Evolutionary conservation across 805 yeast species (phyloP).

Genomic region (Myxozyma mucilagina): DNA sequence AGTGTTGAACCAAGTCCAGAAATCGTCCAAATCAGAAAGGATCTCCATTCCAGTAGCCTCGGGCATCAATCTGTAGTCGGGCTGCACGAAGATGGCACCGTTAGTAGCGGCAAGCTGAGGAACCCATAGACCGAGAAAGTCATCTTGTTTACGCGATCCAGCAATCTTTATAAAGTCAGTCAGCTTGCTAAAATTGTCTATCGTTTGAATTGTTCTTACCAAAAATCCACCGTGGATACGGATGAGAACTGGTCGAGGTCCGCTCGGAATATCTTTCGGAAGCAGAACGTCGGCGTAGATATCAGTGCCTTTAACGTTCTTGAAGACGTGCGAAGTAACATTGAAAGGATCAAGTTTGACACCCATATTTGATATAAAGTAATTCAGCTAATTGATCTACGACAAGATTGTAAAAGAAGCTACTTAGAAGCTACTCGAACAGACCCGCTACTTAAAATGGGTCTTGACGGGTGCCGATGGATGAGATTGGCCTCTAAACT

Average conservation of each 20-base stretch:
- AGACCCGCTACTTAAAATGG: background rate
- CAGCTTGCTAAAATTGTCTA: too few relatives aligned
- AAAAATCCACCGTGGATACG: slow-evolving; percentile 21
- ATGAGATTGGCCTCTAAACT: background rate
- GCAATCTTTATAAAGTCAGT: slow-evolving; percentile 1
- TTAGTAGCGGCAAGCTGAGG: slow-evolving; percentile 8
- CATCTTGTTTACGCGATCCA: slow-evolving; percentile 14
- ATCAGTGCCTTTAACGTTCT: slow-evolving; percentile 2
- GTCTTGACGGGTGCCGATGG: background rate
- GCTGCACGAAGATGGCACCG: slow-evolving; percentile 15
- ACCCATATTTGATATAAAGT: background rate
- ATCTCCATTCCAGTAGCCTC: slow-evolving; percentile 19
- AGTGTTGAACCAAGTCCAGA: slow-evolving; percentile 17
- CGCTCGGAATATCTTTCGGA: slow-evolving; percentile 15
- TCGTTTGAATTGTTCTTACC: background rate
- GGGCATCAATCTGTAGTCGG: slow-evolving; percentile 21
- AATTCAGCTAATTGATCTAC: background rate
- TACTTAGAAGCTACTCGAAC: too few relatives aligned
- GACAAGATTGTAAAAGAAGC: too few relatives aligned
- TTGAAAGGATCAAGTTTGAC: slow-evolving; percentile 13
- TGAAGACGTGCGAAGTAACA: slow-evolving; percentile 4
- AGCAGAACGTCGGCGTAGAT: slow-evolving; percentile 7
- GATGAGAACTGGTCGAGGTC: slow-evolving; percentile 14
- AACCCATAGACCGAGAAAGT: slow-evolving; percentile 12
- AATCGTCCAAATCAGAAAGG: slow-evolving; percentile 11